Conservation (phyloP, 345 rosid genomes). For the Iberis pinnata region DNA sequence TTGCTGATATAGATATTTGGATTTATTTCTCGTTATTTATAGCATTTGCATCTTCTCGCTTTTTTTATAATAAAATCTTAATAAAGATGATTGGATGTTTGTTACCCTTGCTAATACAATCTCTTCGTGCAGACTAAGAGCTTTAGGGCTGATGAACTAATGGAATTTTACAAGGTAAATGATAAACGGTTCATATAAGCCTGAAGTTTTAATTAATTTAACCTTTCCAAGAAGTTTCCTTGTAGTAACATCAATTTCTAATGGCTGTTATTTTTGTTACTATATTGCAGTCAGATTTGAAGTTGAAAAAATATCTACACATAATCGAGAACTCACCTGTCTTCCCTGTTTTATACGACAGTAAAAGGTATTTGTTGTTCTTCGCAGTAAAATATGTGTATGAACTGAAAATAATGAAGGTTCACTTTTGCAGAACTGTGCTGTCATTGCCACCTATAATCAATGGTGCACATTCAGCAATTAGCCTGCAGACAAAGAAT, state of each 20-base stretch:
- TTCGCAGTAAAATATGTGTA: not conserved
- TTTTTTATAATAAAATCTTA: not conserved
- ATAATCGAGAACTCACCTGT: constrained; percentile 82
- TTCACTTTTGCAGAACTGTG: constrained; percentile 61
- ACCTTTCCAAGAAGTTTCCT: not conserved
- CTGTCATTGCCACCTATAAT: constrained; percentile 88
- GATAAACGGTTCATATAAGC: not conserved
- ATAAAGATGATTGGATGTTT: not conserved
- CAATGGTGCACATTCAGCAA: constrained; percentile 93
- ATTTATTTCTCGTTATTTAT: not conserved
- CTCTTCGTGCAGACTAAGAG: constrained; percentile 40
- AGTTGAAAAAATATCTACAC: constrained; percentile 85
- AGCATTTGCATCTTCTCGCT: not conserved
- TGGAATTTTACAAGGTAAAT: constrained; percentile 71
- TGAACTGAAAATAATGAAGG: constrained; percentile 6
- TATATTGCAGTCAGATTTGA: constrained; percentile 64
- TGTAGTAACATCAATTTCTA: not conserved
- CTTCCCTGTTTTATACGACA: constrained; percentile 73
- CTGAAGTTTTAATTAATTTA: not conserved
- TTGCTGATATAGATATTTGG: not conserved
- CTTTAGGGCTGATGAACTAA: constrained; percentile 72
- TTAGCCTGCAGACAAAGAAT: constrained; percentile 80
- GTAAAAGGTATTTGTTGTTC: constrained; percentile 46
- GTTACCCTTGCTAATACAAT: constrained; percentile 13
- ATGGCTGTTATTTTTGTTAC: not conserved